Conservation (phyloP, 1,284 basidiomycete genomes). For the Melampsora larici-populina region DNA sequence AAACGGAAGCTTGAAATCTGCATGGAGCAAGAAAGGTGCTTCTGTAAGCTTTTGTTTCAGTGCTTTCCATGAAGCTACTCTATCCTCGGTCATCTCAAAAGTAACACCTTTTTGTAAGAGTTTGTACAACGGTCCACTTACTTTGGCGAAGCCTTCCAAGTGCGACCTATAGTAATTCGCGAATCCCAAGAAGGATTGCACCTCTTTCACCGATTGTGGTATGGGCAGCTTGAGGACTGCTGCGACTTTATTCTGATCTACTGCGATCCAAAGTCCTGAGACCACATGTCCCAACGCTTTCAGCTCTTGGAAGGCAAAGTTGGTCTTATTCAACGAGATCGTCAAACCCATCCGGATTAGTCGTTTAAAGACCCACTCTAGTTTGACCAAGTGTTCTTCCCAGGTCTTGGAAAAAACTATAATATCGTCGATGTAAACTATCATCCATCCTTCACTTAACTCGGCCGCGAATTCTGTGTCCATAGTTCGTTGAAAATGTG, state of each 20-base stretch:
- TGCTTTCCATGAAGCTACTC: not conserved
- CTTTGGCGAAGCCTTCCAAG: no score
- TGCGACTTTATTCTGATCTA: conserved; percentile 57
- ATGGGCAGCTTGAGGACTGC: conserved; percentile 55
- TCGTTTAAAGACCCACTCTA: not conserved
- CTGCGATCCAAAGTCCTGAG: conserved; percentile 55
- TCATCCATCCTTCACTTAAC: not conserved
- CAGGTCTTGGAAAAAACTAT: no score
- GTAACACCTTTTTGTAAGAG: no score
- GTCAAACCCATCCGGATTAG: not conserved
- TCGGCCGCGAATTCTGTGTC: no score
- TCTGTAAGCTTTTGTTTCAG: not conserved
- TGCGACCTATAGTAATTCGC: conserved; percentile 52
- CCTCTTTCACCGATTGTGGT: conserved; percentile 52
- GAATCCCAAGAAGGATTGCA: conserved; percentile 55
- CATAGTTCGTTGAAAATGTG: conserved; percentile 2
- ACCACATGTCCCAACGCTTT: no score
- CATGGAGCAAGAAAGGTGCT: not conserved
- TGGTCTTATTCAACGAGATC: conserved; percentile 5
- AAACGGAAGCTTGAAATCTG: not conserved
- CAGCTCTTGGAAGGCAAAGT: not conserved
- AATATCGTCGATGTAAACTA: no score
- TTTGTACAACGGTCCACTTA: no score
- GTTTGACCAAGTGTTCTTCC: conserved; percentile 3
- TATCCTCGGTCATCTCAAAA: not conserved